A percentile compares a stretch with the other conserved stretches of the same genome.
phyloP scores from a whole-genome alignment of 176 grass and related monocot genomes.

The Calamus simplicifolius region DNA sequence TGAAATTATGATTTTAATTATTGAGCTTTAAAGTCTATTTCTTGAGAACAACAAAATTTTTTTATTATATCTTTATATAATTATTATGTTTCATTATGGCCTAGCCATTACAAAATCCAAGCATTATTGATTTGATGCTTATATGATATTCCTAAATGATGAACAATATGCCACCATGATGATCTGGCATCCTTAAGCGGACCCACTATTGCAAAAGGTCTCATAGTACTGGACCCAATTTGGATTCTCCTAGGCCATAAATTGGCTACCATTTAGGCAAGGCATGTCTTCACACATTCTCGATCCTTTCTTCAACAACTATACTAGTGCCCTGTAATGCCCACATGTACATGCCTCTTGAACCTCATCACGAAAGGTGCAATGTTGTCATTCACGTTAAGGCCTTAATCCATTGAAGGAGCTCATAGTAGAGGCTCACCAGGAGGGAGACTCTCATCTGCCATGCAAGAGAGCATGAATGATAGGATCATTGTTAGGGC shows the following conservation, averaged over 20 bases:
- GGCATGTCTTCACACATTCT: not conserved
- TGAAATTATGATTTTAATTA: too few relatives aligned
- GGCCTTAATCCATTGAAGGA: not conserved
- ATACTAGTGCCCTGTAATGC: not conserved
- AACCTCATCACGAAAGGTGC: not conserved
- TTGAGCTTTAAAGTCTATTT: too few relatives aligned
- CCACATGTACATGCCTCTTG: not conserved
- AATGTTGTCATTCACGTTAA: not conserved
- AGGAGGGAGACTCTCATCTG: not conserved
- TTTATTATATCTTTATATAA: too few relatives aligned
- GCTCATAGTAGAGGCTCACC: not conserved
- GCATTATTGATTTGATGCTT: too few relatives aligned
- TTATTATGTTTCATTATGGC: too few relatives aligned
- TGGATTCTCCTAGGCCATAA: not conserved
- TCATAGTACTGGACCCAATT: not conserved
- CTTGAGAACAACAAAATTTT: not conserved
- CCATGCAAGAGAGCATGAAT: not conserved
- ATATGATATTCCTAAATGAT: too few relatives aligned
- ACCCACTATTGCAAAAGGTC: not conserved
- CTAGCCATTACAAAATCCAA: too few relatives aligned
- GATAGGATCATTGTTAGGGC: not conserved
- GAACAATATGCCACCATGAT: too few relatives aligned
- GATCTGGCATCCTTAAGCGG: not conserved
- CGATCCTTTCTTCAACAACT: not conserved
- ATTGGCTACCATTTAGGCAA: not conserved